Evolutionary conservation across 768 basidiomycete genomes (phyloP).

Genomic region (Lentinula boryana): DNA sequence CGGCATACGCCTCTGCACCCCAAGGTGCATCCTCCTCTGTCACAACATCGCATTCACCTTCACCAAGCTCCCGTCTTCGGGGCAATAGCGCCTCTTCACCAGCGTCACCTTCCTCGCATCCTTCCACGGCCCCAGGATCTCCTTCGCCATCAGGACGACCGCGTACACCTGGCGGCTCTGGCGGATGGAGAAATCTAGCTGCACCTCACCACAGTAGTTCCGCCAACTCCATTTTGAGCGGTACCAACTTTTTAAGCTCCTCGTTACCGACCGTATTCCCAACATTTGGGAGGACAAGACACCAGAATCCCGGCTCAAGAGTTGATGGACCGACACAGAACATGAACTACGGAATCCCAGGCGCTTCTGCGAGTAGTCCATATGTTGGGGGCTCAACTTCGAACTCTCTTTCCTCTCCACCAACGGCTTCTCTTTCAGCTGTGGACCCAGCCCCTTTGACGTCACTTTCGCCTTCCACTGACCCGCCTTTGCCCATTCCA

Average conservation of each 20-base stretch:
- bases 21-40: background rate
- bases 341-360: background rate
- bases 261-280: background rate
- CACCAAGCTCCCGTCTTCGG: background rate
- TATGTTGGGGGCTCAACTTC: background rate
- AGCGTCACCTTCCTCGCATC: constrained; percentile 13
- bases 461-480: background rate
- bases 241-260: background rate
- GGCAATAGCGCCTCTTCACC: constrained; percentile 6
- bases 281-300: background rate
- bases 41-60: background rate
- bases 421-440: background rate
- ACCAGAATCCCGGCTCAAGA: background rate
- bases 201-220: background rate
- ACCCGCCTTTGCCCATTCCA: background rate
- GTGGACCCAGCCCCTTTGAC: background rate
- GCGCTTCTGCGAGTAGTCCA: background rate
- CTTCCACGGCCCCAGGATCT: constrained; percentile 11
- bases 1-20: constrained; percentile 13
- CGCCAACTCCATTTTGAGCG: background rate
- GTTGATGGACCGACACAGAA: background rate
- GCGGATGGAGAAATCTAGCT: background rate
- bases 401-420: constrained; percentile 4
- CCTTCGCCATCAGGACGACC: constrained; percentile 13
- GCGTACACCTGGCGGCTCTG: background rate